Conservation (phyloP, 1,284 basidiomycete species). For the Testicularia cyperi region DNA sequence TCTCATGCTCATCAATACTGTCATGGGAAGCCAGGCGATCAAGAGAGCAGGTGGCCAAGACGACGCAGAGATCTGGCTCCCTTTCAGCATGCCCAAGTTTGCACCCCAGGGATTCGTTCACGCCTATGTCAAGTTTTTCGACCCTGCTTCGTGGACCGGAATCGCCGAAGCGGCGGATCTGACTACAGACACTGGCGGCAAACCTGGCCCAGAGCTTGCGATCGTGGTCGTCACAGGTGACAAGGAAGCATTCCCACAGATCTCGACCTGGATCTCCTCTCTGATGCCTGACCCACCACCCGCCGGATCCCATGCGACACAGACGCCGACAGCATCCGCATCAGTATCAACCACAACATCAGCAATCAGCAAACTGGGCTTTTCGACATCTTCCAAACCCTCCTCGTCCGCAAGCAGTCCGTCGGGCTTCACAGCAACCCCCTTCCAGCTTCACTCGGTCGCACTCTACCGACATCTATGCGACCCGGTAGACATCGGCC, state of each 20-base stretch:
- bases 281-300: conserved; percentile 61
- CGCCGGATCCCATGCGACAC: too few species aligned
- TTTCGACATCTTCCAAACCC: too few species aligned
- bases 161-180: background rate
- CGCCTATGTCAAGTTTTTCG: conserved; percentile 79
- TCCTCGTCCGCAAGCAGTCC: too few species aligned
- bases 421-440: too few species aligned
- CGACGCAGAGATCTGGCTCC: conserved; percentile 85
- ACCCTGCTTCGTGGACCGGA: conserved; percentile 11
- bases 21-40: conserved; percentile 68
- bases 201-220: too few species aligned
- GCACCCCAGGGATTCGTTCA: conserved; percentile 88
- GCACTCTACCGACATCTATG: conserved; percentile 21
- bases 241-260: conserved; percentile 58
- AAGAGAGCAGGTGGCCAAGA: conserved; percentile 18
- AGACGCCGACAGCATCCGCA: too few species aligned
- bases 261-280: conserved; percentile 65
- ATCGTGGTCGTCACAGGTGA: conserved; percentile 54
- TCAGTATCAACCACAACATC: background rate
- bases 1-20: conserved; percentile 60
- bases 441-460: too few species aligned
- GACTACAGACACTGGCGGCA: too few species aligned
- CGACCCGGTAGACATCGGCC: conserved; percentile 18
- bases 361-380: too few species aligned
- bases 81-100: conserved; percentile 92